phyloP scores from a whole-genome alignment of 1,139 yeast genomes.

The Candida dubliniensis region DNA sequence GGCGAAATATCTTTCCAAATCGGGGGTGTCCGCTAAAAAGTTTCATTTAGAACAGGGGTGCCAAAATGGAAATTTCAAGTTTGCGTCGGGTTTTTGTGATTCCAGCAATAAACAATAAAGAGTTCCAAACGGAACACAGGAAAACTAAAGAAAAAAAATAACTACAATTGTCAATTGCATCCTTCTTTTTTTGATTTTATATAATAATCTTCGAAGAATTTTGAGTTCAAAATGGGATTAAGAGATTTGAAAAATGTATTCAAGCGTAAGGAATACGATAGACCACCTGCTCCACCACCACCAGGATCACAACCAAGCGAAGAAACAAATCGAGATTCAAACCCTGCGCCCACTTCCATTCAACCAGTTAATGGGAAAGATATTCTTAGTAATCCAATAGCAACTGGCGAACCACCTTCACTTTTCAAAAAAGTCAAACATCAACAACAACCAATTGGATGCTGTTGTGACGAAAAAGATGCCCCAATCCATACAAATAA shows the following conservation, averaged over 20 bases:
- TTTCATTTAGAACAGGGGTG: too few species aligned
- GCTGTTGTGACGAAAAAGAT: conserved; percentile 14
- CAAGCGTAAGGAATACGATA: conserved; percentile 12
- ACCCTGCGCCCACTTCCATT: background rate
- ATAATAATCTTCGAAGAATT: background rate
- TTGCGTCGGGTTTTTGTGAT: background rate
- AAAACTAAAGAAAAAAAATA: background rate
- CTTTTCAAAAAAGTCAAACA: conserved; percentile 25
- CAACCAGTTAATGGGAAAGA: conserved; percentile 7
- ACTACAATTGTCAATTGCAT: too few species aligned
- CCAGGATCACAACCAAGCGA: conserved; percentile 2
- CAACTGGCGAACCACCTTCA: conserved; percentile 28
- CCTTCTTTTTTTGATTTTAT: too few species aligned
- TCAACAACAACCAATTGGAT: conserved; percentile 34
- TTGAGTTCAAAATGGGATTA: conserved; percentile 25
- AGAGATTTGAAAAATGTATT: conserved; percentile 28
- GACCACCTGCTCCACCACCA: conserved; percentile 12
- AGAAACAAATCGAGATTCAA: background rate
- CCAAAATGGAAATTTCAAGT: background rate
- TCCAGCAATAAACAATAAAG: background rate
- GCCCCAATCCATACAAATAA: conserved; percentile 47
- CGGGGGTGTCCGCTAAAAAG: conserved; percentile 6
- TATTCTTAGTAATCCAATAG: conserved; percentile 23
- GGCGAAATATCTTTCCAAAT: conserved; percentile 11
- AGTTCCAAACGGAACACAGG: background rate